phyloP scores from a whole-genome alignment of 257 asterid genomes.

The Mitragyna speciosa region DNA sequence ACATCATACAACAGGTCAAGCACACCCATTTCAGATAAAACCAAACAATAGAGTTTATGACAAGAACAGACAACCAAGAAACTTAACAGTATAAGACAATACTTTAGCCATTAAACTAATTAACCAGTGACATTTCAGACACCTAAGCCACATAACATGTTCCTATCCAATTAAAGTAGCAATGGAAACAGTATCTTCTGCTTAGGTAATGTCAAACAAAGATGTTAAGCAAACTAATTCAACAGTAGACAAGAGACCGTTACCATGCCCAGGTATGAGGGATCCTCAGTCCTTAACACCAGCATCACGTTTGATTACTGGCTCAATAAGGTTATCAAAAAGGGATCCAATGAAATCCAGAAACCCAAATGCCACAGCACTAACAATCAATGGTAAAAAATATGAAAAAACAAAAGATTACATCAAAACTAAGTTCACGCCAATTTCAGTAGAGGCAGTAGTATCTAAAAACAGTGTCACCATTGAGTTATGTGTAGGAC shows the following conservation, averaged over 20 bases:
- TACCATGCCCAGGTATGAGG: conserved; percentile 98
- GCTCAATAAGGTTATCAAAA: conserved; percentile 90
- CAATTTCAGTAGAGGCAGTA: not conserved
- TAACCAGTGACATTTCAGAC: conserved; percentile 1
- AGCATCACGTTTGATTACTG: conserved; percentile 99
- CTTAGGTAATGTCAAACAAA: not conserved
- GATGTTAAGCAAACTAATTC: not conserved
- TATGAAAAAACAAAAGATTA: not conserved
- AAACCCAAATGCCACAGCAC: conserved; percentile 79
- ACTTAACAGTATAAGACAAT: not conserved
- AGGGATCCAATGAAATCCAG: conserved; percentile 88
- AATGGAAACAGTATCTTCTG: not conserved
- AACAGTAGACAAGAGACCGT: conserved; percentile 14
- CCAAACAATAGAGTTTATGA: not conserved
- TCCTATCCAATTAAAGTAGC: not conserved
- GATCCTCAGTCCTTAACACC: conserved; percentile 98
- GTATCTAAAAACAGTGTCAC: not conserved
- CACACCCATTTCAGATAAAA: not conserved
- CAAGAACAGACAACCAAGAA: not conserved
- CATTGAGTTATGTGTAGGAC: not conserved
- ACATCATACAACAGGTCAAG: not conserved
- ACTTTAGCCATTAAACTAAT: not conserved
- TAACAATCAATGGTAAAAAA: conserved; percentile 29
- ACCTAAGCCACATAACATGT: not conserved
- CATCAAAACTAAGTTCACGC: not conserved